Evolutionary conservation across 1,284 basidiomycete genomes (phyloP), one percentile per base, ranked within the genome.

Genomic region (Mrakiaceae sp.): DNA sequence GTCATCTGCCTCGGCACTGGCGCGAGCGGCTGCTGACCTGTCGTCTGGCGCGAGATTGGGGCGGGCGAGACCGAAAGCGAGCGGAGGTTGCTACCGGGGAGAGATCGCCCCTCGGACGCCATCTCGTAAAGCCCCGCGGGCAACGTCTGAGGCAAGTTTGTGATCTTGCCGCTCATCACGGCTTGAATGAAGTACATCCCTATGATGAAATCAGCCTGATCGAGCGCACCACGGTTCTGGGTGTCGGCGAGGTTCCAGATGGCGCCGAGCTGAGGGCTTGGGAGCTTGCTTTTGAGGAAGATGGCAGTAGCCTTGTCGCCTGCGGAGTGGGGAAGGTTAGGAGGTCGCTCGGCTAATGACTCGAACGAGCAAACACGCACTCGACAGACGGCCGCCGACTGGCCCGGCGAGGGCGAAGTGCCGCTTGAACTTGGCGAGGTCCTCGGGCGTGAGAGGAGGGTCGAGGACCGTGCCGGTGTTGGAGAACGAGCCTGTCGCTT

Each of bases 201-300:
- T 72, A 99, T 86, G 69, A 88, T 87, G 74, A 98, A 99, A 77
- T 99, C 96, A 54, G 88, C 83, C 39, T 86, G 80, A 74, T 98
- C 96, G 67, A 99, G 84, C 3, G 83, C 80, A 52, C 96, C 96
- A 67, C 96, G 84, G 70, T 88, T 84, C 75, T 94, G 90, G 0
- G 93, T 95, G 76, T 99, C 96, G 16, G 95, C 90, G 48, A 99
- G 83, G 70, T 84, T 87, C 95, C 96, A 99, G 77, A 98, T 96
- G 74, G 90, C 88, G 51, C 89, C 87, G 43, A 99, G 83, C 72
- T 88, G 89, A 64, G 96, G 93, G 70, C 89, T 87, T 3, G 87
- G 81, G 51, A 99, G 82, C 72, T 91, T 88, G 60, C 92, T 96
- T 78, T 91, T 97, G 71, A 98, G 79, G 73, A 98, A 97, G 63